phyloP scores from a whole-genome alignment of 768 basidiomycete species.

The Amanita polypyramis region DNA sequence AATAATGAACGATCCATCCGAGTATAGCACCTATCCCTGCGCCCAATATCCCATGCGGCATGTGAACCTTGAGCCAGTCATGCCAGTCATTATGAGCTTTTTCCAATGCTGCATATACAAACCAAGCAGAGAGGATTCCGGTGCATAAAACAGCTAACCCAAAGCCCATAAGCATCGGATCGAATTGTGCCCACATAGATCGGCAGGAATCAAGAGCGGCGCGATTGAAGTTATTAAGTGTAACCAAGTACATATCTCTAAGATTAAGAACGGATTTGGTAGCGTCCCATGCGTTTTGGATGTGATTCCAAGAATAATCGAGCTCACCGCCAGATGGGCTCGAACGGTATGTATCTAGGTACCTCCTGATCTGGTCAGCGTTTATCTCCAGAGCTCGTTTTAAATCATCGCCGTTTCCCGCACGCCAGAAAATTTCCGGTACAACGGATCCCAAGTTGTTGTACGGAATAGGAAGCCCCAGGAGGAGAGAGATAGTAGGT shows the following conservation, averaged over 20 bases:
- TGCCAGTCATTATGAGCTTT: slow-evolving; percentile 29
- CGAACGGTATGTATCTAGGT: slow-evolving; percentile 66
- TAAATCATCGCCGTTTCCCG: slow-evolving; percentile 28
- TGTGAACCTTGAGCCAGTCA: slow-evolving; percentile 24
- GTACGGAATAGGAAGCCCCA: slow-evolving; percentile 91
- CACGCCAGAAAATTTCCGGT: slow-evolving; percentile 79
- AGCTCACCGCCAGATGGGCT: slow-evolving; percentile 68
- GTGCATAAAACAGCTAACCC: slow-evolving; percentile 57
- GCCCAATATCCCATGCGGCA: slow-evolving; percentile 23
- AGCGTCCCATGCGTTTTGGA: slow-evolving; percentile 38
- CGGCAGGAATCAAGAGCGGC: slow-evolving; percentile 64
- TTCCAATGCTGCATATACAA: slow-evolving; percentile 41
- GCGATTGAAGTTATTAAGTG: slow-evolving; percentile 43
- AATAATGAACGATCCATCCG: slow-evolving; percentile 22
- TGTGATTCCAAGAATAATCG: slow-evolving; percentile 44
- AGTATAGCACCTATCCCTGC: slow-evolving; percentile 27
- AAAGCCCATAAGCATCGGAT: slow-evolving; percentile 60
- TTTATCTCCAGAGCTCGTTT: slow-evolving; percentile 60
- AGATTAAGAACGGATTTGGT: slow-evolving; percentile 14
- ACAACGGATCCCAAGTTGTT: slow-evolving; percentile 90
- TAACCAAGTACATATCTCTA: slow-evolving; percentile 24
- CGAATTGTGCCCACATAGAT: slow-evolving; percentile 92
- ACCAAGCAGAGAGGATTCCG: slow-evolving; percentile 43
- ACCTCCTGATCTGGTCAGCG: slow-evolving; percentile 61
- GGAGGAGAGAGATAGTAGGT: slow-evolving; percentile 77